These are phyloP conservation scores for Hortaea werneckii DNA, from an alignment of 2,329 filamentous ascomycete species.

Conservation along the genomic window DNA sequence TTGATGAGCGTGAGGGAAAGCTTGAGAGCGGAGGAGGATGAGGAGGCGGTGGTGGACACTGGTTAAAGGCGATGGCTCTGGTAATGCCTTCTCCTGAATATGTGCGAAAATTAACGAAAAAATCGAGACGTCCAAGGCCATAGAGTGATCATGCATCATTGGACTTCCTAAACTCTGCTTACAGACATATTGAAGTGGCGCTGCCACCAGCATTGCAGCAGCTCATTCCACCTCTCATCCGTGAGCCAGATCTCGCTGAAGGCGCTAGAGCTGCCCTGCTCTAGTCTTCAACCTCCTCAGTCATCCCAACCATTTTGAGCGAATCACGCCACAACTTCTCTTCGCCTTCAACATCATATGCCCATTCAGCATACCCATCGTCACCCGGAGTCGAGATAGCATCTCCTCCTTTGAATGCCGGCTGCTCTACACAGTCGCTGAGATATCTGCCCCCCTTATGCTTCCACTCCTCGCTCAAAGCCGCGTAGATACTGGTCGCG, in stretches of 20 bases:
- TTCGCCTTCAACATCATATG: conserved; percentile 30
- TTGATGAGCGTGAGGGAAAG: conserved; percentile 48
- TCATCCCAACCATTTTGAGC: conserved; percentile 15
- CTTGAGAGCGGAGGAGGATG: conserved; percentile 35
- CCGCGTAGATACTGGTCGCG: conserved; percentile 39
- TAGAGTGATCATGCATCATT: too few species aligned
- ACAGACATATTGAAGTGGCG: too few species aligned
- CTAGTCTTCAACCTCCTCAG: conserved; percentile 1
- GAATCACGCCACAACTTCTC: conserved; percentile 33
- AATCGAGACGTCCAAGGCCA: too few species aligned
- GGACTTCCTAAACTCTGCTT: too few species aligned
- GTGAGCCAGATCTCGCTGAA: too few species aligned
- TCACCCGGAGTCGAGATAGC: conserved; percentile 12
- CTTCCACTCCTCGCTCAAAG: conserved; percentile 33
- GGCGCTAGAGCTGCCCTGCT: too few species aligned
- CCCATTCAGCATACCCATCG: conserved; percentile 24
- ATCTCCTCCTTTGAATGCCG: conserved; percentile 16
- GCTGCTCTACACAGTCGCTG: conserved; percentile 30
- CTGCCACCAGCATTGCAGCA: too few species aligned
- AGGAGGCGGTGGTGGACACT: neutral
- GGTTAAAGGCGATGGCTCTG: too few species aligned
- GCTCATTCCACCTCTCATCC: too few species aligned
- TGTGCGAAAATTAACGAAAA: too few species aligned
- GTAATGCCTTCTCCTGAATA: too few species aligned
- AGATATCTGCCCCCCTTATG: conserved; percentile 40